These are phyloP conservation scores for Colletotrichum sp. DNA, from an alignment of 2,329 filamentous ascomycete genomes.

Conservation along the genomic window DNA sequence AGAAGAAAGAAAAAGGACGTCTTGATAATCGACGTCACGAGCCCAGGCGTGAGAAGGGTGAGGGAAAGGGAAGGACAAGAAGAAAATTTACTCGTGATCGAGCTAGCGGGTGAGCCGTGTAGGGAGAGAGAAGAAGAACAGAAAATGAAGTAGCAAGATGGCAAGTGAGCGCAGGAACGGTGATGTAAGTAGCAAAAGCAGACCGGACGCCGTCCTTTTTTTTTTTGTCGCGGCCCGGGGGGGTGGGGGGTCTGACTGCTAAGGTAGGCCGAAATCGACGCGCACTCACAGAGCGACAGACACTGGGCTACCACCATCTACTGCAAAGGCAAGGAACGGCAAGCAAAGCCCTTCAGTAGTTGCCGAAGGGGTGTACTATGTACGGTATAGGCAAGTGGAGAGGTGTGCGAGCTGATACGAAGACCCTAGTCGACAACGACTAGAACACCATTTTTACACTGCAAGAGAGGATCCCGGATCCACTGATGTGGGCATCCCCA, in stretches of 20 bases:
- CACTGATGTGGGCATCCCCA: not conserved
- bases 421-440: not conserved
- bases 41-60: not conserved
- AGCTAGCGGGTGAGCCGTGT: not conserved
- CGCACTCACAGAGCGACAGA: not conserved
- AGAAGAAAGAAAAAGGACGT: not conserved
- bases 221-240: not conserved
- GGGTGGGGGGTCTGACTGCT: not conserved
- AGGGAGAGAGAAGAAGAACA: not conserved
- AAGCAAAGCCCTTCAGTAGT: not conserved
- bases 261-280: not conserved
- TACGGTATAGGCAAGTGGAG: not conserved
- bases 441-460: slow-evolving; percentile 1
- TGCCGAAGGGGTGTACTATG: not conserved
- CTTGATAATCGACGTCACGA: not conserved
- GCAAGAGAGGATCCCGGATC: not conserved
- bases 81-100: slow-evolving; percentile 1
- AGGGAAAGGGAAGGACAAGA: not conserved
- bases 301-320: not conserved
- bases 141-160: not conserved
- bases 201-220: not conserved
- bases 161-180: not conserved
- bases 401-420: not conserved
- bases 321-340: not conserved
- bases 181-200: not conserved